Conservation (phyloP, 768 basidiomycete genomes). For the Lactarius vividus region DNA sequence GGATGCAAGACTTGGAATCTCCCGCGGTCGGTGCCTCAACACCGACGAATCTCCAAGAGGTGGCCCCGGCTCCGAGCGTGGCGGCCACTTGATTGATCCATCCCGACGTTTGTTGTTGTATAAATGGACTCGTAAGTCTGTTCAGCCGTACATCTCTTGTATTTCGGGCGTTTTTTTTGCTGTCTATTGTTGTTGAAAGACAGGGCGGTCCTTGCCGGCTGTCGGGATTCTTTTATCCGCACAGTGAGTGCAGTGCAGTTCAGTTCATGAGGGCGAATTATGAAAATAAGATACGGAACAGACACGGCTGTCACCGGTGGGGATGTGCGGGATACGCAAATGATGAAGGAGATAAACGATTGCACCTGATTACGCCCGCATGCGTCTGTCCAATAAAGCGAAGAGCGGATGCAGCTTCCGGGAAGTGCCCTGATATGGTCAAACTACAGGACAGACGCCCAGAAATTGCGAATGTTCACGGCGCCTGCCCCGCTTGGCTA, state of each 20-base stretch:
- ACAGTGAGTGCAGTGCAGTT: background rate
- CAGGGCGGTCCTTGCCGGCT: background rate
- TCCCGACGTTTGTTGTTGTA: slow-evolving; percentile 12
- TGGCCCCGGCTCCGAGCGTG: background rate
- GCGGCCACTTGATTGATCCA: background rate
- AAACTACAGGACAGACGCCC: background rate
- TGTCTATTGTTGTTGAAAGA: background rate
- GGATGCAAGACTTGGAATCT: background rate
- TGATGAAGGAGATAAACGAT: background rate
- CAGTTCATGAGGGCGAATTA: too few species aligned
- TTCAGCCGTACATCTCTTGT: background rate
- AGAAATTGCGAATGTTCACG: background rate
- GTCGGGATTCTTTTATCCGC: background rate
- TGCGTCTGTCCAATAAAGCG: background rate
- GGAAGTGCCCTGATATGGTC: background rate
- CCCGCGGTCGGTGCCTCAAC: background rate
- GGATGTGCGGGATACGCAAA: background rate
- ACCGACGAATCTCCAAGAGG: background rate
- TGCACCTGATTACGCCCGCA: background rate
- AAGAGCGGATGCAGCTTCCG: background rate
- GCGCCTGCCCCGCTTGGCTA: background rate
- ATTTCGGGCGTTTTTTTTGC: background rate
- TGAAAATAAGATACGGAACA: background rate
- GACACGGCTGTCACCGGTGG: background rate
- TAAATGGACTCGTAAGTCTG: background rate